Conservation (phyloP, 768 basidiomycete genomes). For the Mycena floridula region DNA sequence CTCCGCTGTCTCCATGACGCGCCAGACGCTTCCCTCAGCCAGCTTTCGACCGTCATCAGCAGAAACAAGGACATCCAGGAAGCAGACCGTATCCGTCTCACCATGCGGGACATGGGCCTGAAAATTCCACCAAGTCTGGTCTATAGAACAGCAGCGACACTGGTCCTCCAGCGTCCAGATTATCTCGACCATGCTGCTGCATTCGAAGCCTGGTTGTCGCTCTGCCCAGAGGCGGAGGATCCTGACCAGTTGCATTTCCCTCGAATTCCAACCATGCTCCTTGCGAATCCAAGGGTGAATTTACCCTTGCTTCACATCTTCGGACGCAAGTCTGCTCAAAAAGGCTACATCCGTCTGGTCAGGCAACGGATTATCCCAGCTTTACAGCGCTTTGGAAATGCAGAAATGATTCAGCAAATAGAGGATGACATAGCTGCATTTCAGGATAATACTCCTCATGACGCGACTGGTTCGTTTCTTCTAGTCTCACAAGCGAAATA, state of each 20-base stretch:
- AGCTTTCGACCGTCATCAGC: neutral
- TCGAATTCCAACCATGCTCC: conserved; percentile 13
- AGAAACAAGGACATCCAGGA: conserved; percentile 18
- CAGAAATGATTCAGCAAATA: conserved; percentile 10
- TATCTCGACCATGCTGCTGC: conserved; percentile 12
- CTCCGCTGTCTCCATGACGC: neutral
- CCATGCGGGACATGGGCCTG: conserved; percentile 30
- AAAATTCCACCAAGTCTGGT: conserved; percentile 26
- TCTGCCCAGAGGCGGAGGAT: conserved; percentile 28
- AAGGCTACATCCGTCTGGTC: conserved; percentile 32
- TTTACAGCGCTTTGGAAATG: conserved; percentile 8
- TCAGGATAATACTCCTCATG: no score
- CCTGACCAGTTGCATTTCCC: conserved; percentile 7
- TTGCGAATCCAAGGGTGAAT: conserved; percentile 24
- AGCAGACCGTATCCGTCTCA: conserved; percentile 28
- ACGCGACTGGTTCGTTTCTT: no score
- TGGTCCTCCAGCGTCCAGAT: conserved; percentile 18
- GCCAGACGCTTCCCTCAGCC: neutral
- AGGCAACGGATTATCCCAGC: conserved; percentile 19
- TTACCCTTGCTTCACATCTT: conserved; percentile 35
- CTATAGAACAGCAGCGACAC: conserved; percentile 31
- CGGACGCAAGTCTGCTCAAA: conserved; percentile 36
- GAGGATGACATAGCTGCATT: no score
- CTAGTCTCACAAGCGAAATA: no score
- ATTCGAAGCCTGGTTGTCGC: conserved; percentile 37